phyloP scores from a whole-genome alignment of 305 asterid genomes.

The Nicotiana rustica region DNA sequence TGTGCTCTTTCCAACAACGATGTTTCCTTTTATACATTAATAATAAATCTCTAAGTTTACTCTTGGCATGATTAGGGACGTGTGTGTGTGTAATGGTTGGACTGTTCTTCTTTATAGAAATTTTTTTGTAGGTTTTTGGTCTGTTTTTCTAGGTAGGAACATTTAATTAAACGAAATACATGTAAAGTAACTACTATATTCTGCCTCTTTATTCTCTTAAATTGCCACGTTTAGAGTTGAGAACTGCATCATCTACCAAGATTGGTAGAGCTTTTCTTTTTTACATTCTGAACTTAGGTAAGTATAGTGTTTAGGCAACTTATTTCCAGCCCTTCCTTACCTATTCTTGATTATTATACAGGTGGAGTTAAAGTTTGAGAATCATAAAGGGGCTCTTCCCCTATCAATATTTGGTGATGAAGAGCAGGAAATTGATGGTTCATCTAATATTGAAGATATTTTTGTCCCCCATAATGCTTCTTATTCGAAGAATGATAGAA shows the following conservation, averaged over 20 bases:
- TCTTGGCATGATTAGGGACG: background rate
- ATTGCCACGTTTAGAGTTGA: slow-evolving; percentile 4
- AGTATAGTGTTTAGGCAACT: slow-evolving; percentile 4
- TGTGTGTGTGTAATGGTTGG: background rate
- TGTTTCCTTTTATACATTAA: background rate
- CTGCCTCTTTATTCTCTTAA: slow-evolving; percentile 19
- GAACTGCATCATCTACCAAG: slow-evolving; percentile 18
- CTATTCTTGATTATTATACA: slow-evolving; percentile 39
- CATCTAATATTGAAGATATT: slow-evolving; percentile 54
- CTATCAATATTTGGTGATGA: slow-evolving; percentile 72
- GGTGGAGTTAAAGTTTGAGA: slow-evolving; percentile 52
- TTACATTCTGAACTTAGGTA: background rate
- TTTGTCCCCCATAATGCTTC: slow-evolving; percentile 50
- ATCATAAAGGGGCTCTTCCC: slow-evolving; percentile 60
- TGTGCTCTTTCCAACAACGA: background rate
- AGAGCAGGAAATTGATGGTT: slow-evolving; percentile 59
- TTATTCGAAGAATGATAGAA: slow-evolving; percentile 49
- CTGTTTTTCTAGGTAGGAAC: background rate
- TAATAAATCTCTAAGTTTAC: background rate
- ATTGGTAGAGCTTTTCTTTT: background rate
- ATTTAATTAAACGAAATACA: background rate
- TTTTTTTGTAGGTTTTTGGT: background rate
- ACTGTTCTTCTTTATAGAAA: background rate
- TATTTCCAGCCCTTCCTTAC: slow-evolving; percentile 24
- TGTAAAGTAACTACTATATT: slow-evolving; percentile 7